Evolutionary conservation across 768 basidiomycete species (phyloP).

Genomic region (Podaxis sp.): DNA sequence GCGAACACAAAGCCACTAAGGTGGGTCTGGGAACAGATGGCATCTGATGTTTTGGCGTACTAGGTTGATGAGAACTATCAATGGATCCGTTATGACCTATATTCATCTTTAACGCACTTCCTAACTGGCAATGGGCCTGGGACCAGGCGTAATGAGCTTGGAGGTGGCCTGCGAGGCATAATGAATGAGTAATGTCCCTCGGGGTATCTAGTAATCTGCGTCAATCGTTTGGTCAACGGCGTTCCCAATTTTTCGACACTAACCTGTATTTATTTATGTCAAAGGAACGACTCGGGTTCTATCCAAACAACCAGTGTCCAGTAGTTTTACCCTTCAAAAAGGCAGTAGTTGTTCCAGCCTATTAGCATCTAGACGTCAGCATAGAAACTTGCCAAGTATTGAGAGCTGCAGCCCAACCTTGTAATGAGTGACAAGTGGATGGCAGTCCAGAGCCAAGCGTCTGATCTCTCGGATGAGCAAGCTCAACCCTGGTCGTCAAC

Average conservation of each 20-base stretch:
- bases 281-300: slow-evolving; percentile 1
- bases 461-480: neutral
- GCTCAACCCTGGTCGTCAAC: neutral
- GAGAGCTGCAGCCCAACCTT: neutral
- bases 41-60: slow-evolving; percentile 59
- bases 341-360: neutral
- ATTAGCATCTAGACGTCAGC: neutral
- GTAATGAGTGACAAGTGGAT: neutral
- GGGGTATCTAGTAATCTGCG: slow-evolving; percentile 2
- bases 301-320: slow-evolving; percentile 11
- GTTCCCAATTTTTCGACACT: neutral
- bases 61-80: slow-evolving; percentile 19
- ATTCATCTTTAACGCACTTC: slow-evolving; percentile 27
- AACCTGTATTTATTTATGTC: neutral
- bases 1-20: slow-evolving; percentile 22
- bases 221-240: neutral
- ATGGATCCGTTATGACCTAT: slow-evolving; percentile 13
- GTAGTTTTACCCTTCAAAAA: neutral
- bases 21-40: slow-evolving; percentile 64
- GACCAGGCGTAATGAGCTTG: slow-evolving; percentile 60
- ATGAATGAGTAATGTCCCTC: neutral
- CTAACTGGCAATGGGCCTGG: slow-evolving; percentile 63
- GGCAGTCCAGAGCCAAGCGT: slow-evolving; percentile 4
- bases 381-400: neutral
- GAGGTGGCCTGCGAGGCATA: slow-evolving; percentile 72